Base-by-base conservation (phyloP, 257 asterid species). In the Capsicum chinense region DNA sequence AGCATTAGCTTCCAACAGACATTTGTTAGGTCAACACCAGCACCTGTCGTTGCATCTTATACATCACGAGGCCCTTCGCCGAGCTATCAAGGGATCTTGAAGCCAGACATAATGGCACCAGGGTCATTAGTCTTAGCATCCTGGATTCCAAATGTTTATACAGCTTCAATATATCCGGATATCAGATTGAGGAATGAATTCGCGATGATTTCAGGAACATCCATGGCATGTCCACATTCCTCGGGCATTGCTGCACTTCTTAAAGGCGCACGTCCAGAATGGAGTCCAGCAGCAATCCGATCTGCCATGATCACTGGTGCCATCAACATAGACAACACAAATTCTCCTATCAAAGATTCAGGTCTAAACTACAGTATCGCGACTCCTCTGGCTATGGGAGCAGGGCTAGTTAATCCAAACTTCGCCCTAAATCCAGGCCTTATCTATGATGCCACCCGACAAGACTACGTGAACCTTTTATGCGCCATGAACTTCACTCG, bases 31-130 rank as follows among this genome's bases (percentile, higher is more conserved):
- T 76, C 74, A 33, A 84, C 73, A 15, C 88, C 94, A 6, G 92
- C 94, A 13, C 98, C 95, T 1, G 90, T 87, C 1, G 90, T 91
- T 33, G 87, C 97, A 1, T 37, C 63, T 0, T 88, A 88, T 26
- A 60, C 93, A 1, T 90, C 91, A 0, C 67, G 92, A 60, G 98
- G 98, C 7, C 95, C 95, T 0, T 84, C 91, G 0, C 83, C 83
- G 3, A 87, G 87, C 90, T 92, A 81, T 47, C 93, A 87, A 0
- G 89, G 88, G 26, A 85, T 92, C n/a, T 48, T 90, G 86, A 93
- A 92, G 86, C 94, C 95, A 4, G 95, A 93, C 60, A 56, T 92
- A 10, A 86, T 91, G 92, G 92, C 94, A 9, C 94, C 95, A 0
- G 93, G 94, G 10, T 78, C 85, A 26, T 56, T 89, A 33, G 85